Conservation (phyloP, 73 alveolate species). For the Symbiodinium natans region DNA sequence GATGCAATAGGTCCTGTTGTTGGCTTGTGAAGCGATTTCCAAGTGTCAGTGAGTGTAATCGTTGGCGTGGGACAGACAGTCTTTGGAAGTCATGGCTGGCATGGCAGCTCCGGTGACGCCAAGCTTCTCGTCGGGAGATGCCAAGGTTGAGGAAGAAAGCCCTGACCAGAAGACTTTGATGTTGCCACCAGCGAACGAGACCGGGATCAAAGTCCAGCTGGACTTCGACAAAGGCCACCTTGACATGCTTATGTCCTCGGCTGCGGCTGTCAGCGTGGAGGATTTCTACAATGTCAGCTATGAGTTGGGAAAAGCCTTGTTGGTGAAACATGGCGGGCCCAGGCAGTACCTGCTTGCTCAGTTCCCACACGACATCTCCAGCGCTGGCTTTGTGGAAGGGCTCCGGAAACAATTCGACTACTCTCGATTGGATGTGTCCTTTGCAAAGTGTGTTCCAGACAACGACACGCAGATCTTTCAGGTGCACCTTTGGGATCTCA, state of each 20-base stretch:
- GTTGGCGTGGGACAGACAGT: too few species aligned
- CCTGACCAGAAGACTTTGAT: too few species aligned
- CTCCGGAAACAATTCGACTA: neutral
- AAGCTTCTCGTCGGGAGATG: neutral
- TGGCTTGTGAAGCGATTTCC: too few species aligned
- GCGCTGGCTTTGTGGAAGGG: neutral
- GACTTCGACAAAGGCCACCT: neutral
- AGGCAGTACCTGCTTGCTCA: neutral
- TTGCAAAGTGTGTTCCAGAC: neutral
- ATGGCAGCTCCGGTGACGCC: neutral
- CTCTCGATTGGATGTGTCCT: neutral
- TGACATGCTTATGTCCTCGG: neutral
- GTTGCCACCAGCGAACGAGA: too few species aligned
- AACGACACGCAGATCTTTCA: neutral
- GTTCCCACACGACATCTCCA: neutral
- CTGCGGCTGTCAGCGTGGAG: neutral
- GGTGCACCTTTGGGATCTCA: neutral
- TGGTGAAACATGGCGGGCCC: constrained; percentile 19
- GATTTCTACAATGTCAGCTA: neutral
- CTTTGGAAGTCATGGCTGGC: too few species aligned
- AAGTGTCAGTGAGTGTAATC: too few species aligned
- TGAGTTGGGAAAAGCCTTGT: neutral
- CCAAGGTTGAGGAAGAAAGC: neutral
- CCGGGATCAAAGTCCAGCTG: neutral
- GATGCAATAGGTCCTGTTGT: too few species aligned